phyloP scores from a whole-genome alignment of 2,329 filamentous ascomycete genomes.

The Ophiocordyceps camponoti-rufipedis region DNA sequence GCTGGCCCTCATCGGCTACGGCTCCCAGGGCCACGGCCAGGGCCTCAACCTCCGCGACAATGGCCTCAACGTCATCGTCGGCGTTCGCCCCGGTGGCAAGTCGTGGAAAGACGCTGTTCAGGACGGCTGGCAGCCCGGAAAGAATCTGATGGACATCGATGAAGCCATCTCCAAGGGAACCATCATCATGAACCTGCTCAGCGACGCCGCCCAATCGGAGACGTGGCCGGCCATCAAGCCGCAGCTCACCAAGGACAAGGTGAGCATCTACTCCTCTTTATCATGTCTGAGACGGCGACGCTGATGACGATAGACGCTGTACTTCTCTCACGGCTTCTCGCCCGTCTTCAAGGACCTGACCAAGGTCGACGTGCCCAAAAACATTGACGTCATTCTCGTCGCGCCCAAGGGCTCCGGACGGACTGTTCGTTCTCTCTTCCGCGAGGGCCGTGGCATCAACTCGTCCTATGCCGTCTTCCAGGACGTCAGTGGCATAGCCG shows the following conservation, averaged over 20 bases:
- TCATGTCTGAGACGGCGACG: neutral
- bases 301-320: slow-evolving; percentile 53
- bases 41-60: slow-evolving; percentile 99
- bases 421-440: slow-evolving; percentile 96
- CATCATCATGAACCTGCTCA: slow-evolving; percentile 98
- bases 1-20: slow-evolving; percentile 96
- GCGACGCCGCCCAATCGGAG: slow-evolving; percentile 94
- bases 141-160: slow-evolving; percentile 97
- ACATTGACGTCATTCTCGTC: slow-evolving; percentile 98
- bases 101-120: slow-evolving; percentile 96
- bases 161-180: slow-evolving; percentile 88
- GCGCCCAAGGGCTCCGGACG: slow-evolving; percentile 98
- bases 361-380: slow-evolving; percentile 88
- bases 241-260: slow-evolving; percentile 96
- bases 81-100: slow-evolving; percentile 94
- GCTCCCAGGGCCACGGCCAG: slow-evolving; percentile 94
- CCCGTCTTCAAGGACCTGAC: slow-evolving; percentile 99
- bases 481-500: slow-evolving; percentile 91
- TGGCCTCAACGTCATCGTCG: slow-evolving; percentile 96
- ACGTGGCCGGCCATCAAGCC: slow-evolving; percentile 98
- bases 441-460: slow-evolving; percentile 98
- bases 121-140: slow-evolving; percentile 95
- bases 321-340: slow-evolving; percentile 99
- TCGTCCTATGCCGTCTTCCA: slow-evolving; percentile 96
- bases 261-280: slow-evolving; percentile 19